These are phyloP conservation scores for Yamadazyma taylorii DNA, from an alignment of 1,139 yeast genomes.

Conservation along the genomic window DNA sequence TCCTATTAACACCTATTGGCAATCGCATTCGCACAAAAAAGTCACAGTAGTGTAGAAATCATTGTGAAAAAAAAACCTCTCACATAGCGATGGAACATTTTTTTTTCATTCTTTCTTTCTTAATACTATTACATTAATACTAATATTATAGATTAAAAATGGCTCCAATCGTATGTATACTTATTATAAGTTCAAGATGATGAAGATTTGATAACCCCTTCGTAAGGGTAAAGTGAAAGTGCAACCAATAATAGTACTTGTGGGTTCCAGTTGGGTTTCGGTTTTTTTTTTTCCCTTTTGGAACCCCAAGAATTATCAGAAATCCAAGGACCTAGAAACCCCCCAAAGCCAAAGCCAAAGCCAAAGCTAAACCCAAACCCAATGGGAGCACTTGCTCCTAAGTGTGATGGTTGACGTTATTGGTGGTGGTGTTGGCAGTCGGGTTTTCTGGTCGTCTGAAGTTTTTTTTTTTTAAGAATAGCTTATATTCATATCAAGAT, in stretches of 20 bases:
- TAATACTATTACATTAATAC: no score
- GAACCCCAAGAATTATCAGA: background rate
- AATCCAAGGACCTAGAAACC: background rate
- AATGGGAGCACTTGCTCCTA: no score
- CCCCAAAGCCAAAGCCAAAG: no score
- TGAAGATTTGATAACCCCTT: conserved; percentile 18
- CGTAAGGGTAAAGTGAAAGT: conserved; percentile 35
- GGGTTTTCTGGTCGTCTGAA: no score
- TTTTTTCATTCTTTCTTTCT: background rate
- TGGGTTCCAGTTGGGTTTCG: background rate
- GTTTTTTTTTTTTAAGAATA: conserved; percentile 3
- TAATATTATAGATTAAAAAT: conserved; percentile 37
- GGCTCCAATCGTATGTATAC: conserved; percentile 88
- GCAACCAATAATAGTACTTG: conserved; percentile 13
- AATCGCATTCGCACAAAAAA: no score
- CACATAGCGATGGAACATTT: background rate
- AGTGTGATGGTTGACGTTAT: no score
- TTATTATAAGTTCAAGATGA: conserved; percentile 10
- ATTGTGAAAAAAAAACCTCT: background rate
- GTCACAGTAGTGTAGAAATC: background rate
- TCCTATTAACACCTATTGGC: no score
- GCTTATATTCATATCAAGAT: background rate
- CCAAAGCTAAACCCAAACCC: no score
- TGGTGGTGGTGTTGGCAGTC: no score
- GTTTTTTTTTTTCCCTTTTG: conserved; percentile 8